Evolutionary conservation across 2,329 filamentous ascomycete genomes (phyloP).

Genomic region (Triangularia verruculosa): DNA sequence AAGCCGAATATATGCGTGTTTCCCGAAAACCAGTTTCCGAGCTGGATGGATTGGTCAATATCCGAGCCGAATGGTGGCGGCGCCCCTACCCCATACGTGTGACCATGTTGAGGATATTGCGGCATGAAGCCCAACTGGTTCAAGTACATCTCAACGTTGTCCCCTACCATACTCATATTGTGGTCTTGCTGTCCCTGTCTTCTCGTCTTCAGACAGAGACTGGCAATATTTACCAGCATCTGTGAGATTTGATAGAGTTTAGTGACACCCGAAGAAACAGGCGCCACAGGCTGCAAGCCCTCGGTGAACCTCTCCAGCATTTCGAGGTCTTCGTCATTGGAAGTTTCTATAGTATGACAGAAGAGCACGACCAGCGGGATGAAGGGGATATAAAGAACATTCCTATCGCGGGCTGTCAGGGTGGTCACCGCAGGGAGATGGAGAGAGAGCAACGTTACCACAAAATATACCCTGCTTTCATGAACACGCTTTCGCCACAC

Average conservation of each 20-base stretch:
- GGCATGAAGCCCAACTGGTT: conserved; percentile 61
- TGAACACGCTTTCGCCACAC: conserved; percentile 39
- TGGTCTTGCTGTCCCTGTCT: conserved; percentile 45
- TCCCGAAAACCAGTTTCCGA: conserved; percentile 65
- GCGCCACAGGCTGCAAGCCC: conserved; percentile 51
- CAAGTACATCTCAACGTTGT: conserved; percentile 64
- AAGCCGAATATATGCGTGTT: conserved; percentile 64
- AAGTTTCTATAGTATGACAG: conserved; percentile 55
- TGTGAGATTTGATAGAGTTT: conserved; percentile 61
- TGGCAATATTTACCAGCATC: conserved; percentile 60
- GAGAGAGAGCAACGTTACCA: conserved; percentile 42
- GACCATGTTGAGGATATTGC: conserved; percentile 32
- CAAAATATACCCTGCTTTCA: conserved; percentile 49
- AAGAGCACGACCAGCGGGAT: conserved; percentile 60
- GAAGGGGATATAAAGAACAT: conserved; percentile 55
- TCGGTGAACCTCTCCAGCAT: conserved; percentile 55
- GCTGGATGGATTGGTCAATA: conserved; percentile 40
- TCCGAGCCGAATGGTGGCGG: conserved; percentile 10
- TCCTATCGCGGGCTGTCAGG: conserved; percentile 36
- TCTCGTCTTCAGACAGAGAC: conserved; percentile 61
- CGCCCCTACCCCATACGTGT: neutral
- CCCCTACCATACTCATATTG: conserved; percentile 48
- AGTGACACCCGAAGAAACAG: conserved; percentile 55
- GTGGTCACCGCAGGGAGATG: neutral
- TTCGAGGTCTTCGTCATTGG: conserved; percentile 49